Evolutionary conservation across 345 rosid species (phyloP), one percentile per base, ranked within the genome.

Genomic region (Lumnitzera littorea): DNA sequence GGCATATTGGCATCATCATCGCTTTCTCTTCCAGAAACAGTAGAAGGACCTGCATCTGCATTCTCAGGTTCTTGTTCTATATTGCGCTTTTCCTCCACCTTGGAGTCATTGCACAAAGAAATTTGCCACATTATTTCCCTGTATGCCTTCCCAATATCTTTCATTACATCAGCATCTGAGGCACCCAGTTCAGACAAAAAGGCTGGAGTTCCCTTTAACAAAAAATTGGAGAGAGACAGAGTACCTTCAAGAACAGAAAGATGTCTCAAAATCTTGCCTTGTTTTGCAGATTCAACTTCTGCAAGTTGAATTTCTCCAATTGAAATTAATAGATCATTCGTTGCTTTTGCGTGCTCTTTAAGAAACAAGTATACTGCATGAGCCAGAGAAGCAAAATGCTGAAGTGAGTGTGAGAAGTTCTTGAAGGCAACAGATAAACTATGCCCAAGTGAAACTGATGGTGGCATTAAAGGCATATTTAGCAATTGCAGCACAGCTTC

Each of bases 391-490:
- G 84, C 82, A 62, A 89, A 87, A 68, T 89, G 96, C 74, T 89
- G 98, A 25, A 80, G 83, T 0, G 98, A 92, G 81, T 79, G 83
- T 0, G 98, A 92, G 81, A 92, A 92, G 74, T 81, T 92, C 80
- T 92, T 92, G 68, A 92, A 92, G 60, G 98, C 98, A 67, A 77
- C 70, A 65, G 88, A 78, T 58, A 87, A 75, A 73, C 84, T 84
- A 78, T 89, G 94, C 67, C 97, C 97, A 63, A 84, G 80, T 14
- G 94, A 70, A 24, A 82, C 76, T 58, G 97, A 84, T 55, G 85
- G 72, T 52, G 96, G 97, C 96, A 87, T 78, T 57, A 81, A 70
- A 50, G 98, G 94, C 81, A 89, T 78, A 51, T 85, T 70, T 71
- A 89, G 76, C 66, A 92, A 72, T 79, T 76, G 84, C 67, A 92